phyloP scores from a whole-genome alignment of 2,329 filamentous ascomycete species.

The Monosporascus ibericus region DNA sequence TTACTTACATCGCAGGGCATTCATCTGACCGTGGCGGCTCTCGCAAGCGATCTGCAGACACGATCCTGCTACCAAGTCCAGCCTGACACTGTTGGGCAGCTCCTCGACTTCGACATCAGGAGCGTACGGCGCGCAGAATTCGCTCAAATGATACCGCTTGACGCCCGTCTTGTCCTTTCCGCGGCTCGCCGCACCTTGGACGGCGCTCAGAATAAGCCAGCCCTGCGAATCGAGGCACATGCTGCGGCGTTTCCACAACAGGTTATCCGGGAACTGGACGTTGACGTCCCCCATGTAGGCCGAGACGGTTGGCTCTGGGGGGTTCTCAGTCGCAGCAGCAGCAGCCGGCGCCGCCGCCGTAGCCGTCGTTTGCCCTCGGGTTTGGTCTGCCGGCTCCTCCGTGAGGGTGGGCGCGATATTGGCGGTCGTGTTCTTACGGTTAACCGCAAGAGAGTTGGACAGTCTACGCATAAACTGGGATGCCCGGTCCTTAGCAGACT shows the following conservation, averaged over 20 bases:
- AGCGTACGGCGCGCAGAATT: conserved; percentile 72
- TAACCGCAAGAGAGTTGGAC: conserved; percentile 45
- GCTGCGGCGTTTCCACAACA: conserved; percentile 92
- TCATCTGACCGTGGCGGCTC: conserved; percentile 51
- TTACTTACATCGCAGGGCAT: conserved; percentile 47
- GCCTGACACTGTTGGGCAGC: conserved; percentile 73
- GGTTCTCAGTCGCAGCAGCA: conserved; percentile 16
- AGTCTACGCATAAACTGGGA: conserved; percentile 54
- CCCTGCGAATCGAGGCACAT: conserved; percentile 81
- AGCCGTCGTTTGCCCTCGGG: no score
- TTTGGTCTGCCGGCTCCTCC: conserved; percentile 39
- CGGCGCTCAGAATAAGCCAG: conserved; percentile 71
- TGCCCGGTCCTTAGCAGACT: conserved; percentile 39
- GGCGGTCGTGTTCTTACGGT: conserved; percentile 39
- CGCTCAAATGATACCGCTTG: conserved; percentile 79
- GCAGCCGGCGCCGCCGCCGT: conserved; percentile 4
- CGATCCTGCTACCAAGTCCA: conserved; percentile 57
- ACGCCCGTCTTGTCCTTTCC: conserved; percentile 48
- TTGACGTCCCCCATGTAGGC: conserved; percentile 85
- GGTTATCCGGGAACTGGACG: conserved; percentile 91
- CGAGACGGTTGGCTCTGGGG: conserved; percentile 37
- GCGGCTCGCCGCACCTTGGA: conserved; percentile 50
- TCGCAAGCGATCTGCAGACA: conserved; percentile 59
- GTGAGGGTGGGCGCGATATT: conserved; percentile 45
- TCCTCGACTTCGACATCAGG: conserved; percentile 92